Evolutionary conservation across 371 early-diverging fungal species (phyloP), one percentile per base, ranked within the genome.

Genomic region (Mortierella sp.): DNA sequence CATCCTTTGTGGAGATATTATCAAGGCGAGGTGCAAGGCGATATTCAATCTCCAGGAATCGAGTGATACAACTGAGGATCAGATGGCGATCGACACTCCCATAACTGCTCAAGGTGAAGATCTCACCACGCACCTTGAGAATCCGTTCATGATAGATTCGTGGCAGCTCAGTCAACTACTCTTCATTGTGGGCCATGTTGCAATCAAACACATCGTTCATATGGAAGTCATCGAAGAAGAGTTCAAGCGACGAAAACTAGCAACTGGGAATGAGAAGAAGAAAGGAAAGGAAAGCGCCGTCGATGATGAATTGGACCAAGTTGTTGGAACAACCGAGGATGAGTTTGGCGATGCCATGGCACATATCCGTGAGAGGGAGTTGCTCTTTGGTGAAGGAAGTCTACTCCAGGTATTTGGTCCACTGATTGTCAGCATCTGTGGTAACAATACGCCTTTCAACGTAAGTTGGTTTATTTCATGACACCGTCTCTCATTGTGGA

Each of bases 151-250:
- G 76, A 59, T 81, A 51, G 85, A 88, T 52, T 78, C 95, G 12
- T 85, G 88, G 64, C 90, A 89, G 37, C 86, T 98, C 1, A 87
- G 91, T 56, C 92, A 96, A 54, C 80, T 98, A 8, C 78, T 95
- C 39, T 98, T 98, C 63, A 81, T 96, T 21, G 92, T 95, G 21
- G 98, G 98, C 0, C 98, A 98, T 78, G 89, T 96, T 7, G 98
- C 96, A 0, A 88, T 98, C 57, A 95, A 96, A 78, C 93, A 97
- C 61, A 93, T 96, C 64, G 97, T 96, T 13, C 92, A 96, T 76
- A 80, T 98, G 60, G 98, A 98, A 78, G 84, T 88, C 5, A 87
- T 96, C 24, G 97, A 97, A 76, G 84, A 87, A 13, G 95, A 93
- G 50, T 92, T 90, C 85, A 96, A 96, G 82, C 84, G 93, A 27